Evolutionary conservation across 176 grass and related monocot genomes (phyloP), one percentile per base, ranked within the genome.

Genomic region (Microstegium vimineum): DNA sequence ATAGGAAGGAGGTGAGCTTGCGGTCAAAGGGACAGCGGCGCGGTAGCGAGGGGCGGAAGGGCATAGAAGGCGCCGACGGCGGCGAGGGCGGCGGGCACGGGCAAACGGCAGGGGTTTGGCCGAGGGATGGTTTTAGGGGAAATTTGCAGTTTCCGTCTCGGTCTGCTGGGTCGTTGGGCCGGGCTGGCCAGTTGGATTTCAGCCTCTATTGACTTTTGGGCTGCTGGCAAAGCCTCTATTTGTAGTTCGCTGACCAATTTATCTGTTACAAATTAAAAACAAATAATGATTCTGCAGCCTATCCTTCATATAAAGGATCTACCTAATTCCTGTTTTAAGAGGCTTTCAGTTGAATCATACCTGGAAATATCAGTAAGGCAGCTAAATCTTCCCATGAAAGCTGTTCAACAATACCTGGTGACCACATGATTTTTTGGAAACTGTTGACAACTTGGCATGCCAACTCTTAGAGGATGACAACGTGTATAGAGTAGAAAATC

Each of bases 1-100:
- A 82, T 61, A 86, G 82, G 52, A 83, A 56, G 69, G 86, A 68
- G 45, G 73, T 66, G 86, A 90, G 77, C 67, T 89, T 84, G 73
- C 41, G 49, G 47, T 86, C 73, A 51, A 31, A 33, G 43, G 57
- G 37, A 46, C 83, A 80, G 57, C 82, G 57, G 73, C 68, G 42
- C 15, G 26, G 68, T 4, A 77, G 64, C 22, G 69, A 81, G 83
- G 88, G 81, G 73, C 82, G 72, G 69, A 85, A 42, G 40, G 62
- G 76, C 73, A 77, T 81, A 69, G 84, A 76, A 75, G 70, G 54
- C 28, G 73, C 82, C 47, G 51, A 62, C 62, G 23, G 71, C 49
- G 41, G 56, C 71, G 60, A 59, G 36, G 73, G 10, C 1, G 86
- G 62, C 67, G 38, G 87, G 61, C 67, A 64, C 28, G n/a, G 3